Evolutionary conservation across 2,329 filamentous ascomycete genomes (phyloP).

Genomic region (Tolypocladium tundrense): DNA sequence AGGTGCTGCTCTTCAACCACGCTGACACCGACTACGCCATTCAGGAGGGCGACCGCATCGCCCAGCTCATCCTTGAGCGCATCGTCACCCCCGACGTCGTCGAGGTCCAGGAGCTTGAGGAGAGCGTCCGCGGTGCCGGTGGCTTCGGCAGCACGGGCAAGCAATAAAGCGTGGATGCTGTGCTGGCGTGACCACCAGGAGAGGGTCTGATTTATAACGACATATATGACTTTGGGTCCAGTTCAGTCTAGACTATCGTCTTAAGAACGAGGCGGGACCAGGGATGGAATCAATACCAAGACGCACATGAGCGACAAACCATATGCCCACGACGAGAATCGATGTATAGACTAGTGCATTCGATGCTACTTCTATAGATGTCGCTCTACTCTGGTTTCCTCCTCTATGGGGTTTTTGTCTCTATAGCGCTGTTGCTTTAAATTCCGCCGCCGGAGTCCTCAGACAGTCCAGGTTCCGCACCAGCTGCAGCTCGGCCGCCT

Average conservation of each 20-base stretch:
- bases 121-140: slow-evolving; percentile 81
- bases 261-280: neutral
- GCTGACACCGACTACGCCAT: slow-evolving; percentile 71
- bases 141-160: slow-evolving; percentile 82
- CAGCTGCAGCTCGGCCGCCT: slow-evolving; percentile 80
- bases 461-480: slow-evolving; percentile 65
- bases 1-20: slow-evolving; percentile 92
- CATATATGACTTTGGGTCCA: neutral
- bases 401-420: neutral
- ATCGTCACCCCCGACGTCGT: slow-evolving; percentile 88
- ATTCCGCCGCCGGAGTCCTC: slow-evolving; percentile 52
- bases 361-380: neutral
- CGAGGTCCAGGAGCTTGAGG: slow-evolving; percentile 81
- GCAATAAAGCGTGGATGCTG: slow-evolving; percentile 1
- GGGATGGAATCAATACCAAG: neutral
- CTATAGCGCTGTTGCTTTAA: slow-evolving; percentile 46
- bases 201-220: neutral
- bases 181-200: neutral
- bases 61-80: slow-evolving; percentile 87
- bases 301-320: neutral
- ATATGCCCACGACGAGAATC: neutral
- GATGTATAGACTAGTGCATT: neutral
- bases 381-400: neutral
- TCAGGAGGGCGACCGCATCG: slow-evolving; percentile 79
- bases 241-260: neutral